phyloP scores from a whole-genome alignment of 441 rosid species.

The Biscutella laevigata region DNA sequence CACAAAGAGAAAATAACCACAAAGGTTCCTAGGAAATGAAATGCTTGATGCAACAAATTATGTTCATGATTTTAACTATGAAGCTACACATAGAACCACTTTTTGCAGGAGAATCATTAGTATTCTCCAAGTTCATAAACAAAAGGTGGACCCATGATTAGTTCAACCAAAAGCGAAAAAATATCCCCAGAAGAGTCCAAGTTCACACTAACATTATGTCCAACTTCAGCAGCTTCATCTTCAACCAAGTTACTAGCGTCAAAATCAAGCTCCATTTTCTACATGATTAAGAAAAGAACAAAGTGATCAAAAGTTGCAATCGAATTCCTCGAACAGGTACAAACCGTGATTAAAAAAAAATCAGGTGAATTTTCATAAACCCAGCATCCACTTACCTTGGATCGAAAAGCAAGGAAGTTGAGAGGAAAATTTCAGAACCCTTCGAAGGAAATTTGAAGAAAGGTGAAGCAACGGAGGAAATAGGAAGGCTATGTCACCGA shows the following conservation, averaged over 20 bases:
- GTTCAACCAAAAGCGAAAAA: constrained; percentile 2
- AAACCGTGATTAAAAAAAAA: neutral
- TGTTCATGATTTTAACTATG: constrained; percentile 3
- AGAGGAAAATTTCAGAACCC: constrained; percentile 20
- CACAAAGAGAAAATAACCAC: neutral
- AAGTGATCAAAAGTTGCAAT: constrained; percentile 17
- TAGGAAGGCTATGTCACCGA: neutral
- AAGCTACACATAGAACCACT: neutral
- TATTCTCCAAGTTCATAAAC: constrained; percentile 2
- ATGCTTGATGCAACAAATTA: neutral
- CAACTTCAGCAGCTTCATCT: constrained; percentile 48
- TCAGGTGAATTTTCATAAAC: neutral
- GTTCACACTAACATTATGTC: constrained; percentile 42
- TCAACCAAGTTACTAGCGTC: constrained; percentile 38
- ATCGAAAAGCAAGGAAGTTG: constrained; percentile 6
- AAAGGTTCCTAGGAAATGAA: neutral
- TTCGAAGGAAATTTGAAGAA: constrained; percentile 7
- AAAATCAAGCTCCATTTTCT: constrained; percentile 63
- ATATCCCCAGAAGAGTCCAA: constrained; percentile 11
- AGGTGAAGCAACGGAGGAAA: constrained; percentile 4
- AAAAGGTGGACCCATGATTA: neutral
- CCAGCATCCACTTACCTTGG: constrained; percentile 10
- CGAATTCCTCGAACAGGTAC: neutral
- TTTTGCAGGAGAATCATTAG: neutral
- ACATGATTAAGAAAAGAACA: neutral